Base-by-base conservation (phyloP, 148 eudicot species). In the Gaultheria prostrata region DNA sequence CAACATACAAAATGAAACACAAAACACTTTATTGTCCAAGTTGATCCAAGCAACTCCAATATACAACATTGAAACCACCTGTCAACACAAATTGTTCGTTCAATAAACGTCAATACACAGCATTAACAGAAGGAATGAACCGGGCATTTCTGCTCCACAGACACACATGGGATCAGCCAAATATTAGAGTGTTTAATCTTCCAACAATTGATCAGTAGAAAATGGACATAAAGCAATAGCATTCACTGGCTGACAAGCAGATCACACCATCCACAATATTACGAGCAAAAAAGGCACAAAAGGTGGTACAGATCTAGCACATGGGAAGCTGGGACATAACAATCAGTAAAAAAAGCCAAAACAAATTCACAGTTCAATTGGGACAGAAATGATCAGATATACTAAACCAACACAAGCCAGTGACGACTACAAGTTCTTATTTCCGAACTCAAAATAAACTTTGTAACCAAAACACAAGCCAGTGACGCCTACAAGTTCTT, bases 101-200 rank as follows among this genome's bases (percentile, higher is more conserved):
- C n/a, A 76, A 80, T 81, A 83, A 84, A 84, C 83, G 35, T 81
- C 86, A 91, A 87, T 88, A 89, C 91, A 91, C 90, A 92, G 65
- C 87, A 93, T 93, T 84, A 90, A 93, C 94, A 35, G 26, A 85
- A 80, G 86, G 67, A 87, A 84, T 56, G 87, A 85, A 87, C 79
- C 86, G 79, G 35, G 76, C 89, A 77, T 46, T 15, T 56, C 54
- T 54, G 28, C 43, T 78, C 82, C 79, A 70, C 26, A 82, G 35
- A 32, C 67, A 35, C 39, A 61, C 70, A 81, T 35, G 11, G 80
- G 77, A 79, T 54, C 78, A 48, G n/a, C 81, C 48, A 78, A 78
- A 78, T 67, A 78, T 54, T 78, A 12, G 18, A 2, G 67, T 17
- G 69, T 48, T 54, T 2, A 15, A 53, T 20, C 82, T 54, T 78